A percentile compares a stretch with the other conserved stretches of the same genome.
phyloP scores from a whole-genome alignment of 2,329 filamentous ascomycete genomes.

The Aspergillus clavatus region DNA sequence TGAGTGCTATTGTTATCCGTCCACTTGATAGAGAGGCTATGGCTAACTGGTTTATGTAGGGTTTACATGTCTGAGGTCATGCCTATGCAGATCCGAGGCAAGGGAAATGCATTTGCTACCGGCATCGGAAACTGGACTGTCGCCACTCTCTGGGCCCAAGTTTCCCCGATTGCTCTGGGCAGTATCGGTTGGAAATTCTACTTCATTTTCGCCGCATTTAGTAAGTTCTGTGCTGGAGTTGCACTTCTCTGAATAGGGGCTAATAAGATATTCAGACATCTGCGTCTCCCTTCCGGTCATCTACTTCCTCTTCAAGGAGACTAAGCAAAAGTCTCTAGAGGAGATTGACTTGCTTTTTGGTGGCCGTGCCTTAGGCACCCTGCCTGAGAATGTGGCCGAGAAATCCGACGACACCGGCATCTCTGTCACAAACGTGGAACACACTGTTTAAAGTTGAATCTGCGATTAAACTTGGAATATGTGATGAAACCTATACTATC shows the following conservation, averaged over 20 bases:
- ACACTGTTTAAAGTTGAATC: background rate
- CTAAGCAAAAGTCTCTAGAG: slow-evolving; percentile 51
- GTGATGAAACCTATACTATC: too few species aligned
- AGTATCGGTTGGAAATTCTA: slow-evolving; percentile 53
- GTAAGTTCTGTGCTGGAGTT: slow-evolving; percentile 21
- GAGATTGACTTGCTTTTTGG: slow-evolving; percentile 57
- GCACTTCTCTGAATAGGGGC: background rate
- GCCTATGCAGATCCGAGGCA: slow-evolving; percentile 60
- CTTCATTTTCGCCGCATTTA: slow-evolving; percentile 54
- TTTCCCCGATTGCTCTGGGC: slow-evolving; percentile 50
- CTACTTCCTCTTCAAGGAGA: slow-evolving; percentile 51
- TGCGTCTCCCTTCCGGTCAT: slow-evolving; percentile 42
- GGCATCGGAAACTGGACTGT: slow-evolving; percentile 58
- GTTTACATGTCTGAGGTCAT: slow-evolving; percentile 64
- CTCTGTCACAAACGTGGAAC: background rate
- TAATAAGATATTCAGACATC: slow-evolving; percentile 21
- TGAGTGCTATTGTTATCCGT: slow-evolving; percentile 10
- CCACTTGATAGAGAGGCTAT: too few species aligned
- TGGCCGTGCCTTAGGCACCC: slow-evolving; percentile 45
- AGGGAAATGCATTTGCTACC: slow-evolving; percentile 55
- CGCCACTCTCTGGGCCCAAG: slow-evolving; percentile 56
- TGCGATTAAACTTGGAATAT: too few species aligned
- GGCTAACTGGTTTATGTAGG: slow-evolving; percentile 41
- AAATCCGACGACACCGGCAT: background rate
- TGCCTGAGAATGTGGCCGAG: slow-evolving; percentile 37